phyloP scores from a whole-genome alignment of 306 rosid species.

The Sicyos edulis region DNA sequence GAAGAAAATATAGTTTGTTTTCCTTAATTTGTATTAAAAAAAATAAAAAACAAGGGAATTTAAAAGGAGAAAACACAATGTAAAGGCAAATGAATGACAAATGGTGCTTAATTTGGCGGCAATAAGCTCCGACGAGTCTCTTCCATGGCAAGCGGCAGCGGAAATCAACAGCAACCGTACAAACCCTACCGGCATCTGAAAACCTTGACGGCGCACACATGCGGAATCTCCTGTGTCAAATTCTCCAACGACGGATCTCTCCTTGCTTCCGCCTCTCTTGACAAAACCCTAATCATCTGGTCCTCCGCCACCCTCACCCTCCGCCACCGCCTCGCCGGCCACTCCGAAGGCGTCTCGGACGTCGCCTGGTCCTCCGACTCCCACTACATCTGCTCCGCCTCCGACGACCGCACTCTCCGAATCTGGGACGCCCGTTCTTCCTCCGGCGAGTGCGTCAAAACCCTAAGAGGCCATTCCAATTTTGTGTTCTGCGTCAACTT shows the following conservation, averaged over 20 bases:
- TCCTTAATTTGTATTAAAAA: too few relatives aligned
- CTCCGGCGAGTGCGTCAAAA: conserved; percentile 67
- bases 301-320: conserved; percentile 46
- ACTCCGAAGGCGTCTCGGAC: conserved; percentile 76
- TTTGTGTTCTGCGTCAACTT: conserved; percentile 81
- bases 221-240: conserved; percentile 72
- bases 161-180: conserved; percentile 32
- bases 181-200: conserved; percentile 67
- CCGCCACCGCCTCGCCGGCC: conserved; percentile 66
- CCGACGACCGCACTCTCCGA: conserved; percentile 84
- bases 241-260: conserved; percentile 79
- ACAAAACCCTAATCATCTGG: conserved; percentile 76
- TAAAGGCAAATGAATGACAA: too few relatives aligned
- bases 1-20: too few relatives aligned
- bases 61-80: too few relatives aligned
- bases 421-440: conserved; percentile 75
- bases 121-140: background rate
- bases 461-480: conserved; percentile 68
- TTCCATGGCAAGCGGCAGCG: conserved; percentile 27
- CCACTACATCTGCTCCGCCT: conserved; percentile 90
- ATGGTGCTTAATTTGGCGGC: background rate
- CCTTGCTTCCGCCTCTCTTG: conserved; percentile 74
- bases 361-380: conserved; percentile 91
- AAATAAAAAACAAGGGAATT: too few relatives aligned
- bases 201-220: conserved; percentile 55